Evolutionary conservation across 345 rosid genomes (phyloP), one percentile per base, ranked within the genome.

Genomic region (Lumnitzera racemosa): DNA sequence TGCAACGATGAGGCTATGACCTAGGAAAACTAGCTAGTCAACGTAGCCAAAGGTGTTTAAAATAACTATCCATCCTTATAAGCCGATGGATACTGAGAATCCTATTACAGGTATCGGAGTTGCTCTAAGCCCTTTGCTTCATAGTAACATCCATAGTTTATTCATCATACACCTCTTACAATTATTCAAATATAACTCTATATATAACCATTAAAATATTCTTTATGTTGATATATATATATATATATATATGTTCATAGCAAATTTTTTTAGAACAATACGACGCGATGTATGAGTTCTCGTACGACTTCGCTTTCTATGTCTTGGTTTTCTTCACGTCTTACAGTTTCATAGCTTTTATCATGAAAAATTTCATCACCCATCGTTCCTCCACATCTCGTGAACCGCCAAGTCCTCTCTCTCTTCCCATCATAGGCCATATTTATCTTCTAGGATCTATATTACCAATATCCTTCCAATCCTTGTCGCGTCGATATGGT

Each of bases 361-460:
- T 31, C 46, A 9, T 63, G 0, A 66, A 74, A 55, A 53, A 46
- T 15, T 3, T 17, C 27, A 20, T 10, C n/a, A 25, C 16, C 27
- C 25, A 46, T 17, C 51, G 17, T 48, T 0, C 31, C 49, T 13
- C 80, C 78, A 12, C 55, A 17, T 47, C 24, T 17, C 53, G 53
- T 24, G 54, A 49, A 15, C 63, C 55, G 11, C 88, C 88, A 0
- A 73, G 75, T 70, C 88, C 83, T 0, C 72, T 76, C 2, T 59
- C 84, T 3, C 69, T 80, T 3, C 79, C 88, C 27, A n/a, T 82
- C 61, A 69, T 82, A 55, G 82, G 84, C 55, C 88, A 83, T 67
- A 78, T 80, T 62, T 79, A 77, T 51, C 76, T 82, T 0, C 20
- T 80, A 12, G 67, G 70, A 48, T 52, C 72, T 4, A 68, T 73